phyloP scores from a whole-genome alignment of 345 rosid genomes.

The Citrus sp. region DNA sequence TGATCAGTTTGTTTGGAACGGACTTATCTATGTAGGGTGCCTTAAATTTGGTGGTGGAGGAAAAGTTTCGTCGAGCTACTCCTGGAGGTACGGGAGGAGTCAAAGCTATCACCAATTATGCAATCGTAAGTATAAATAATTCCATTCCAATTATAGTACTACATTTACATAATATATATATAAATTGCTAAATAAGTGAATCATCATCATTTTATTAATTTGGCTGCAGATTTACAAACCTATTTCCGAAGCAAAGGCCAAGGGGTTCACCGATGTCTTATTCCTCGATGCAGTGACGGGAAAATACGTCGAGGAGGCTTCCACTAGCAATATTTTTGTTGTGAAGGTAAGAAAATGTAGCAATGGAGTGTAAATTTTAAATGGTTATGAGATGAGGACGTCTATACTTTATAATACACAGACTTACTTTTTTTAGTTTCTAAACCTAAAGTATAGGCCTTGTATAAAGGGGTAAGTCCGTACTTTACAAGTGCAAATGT shows the following conservation, averaged over 20 bases:
- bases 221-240: constrained; percentile 40
- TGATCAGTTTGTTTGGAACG: background rate
- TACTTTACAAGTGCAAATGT: too few species aligned
- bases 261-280: constrained; percentile 61
- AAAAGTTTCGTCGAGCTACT: constrained; percentile 41
- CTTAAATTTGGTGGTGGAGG: constrained; percentile 48
- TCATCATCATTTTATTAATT: too few species aligned
- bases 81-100: constrained; percentile 66
- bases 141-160: background rate
- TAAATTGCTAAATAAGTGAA: background rate
- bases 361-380: background rate
- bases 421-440: too few species aligned
- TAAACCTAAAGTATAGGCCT: too few species aligned
- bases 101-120: constrained; percentile 58
- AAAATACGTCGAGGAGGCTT: constrained; percentile 57
- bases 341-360: constrained; percentile 40
- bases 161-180: background rate
- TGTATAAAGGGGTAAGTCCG: too few species aligned
- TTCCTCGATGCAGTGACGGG: constrained; percentile 57
- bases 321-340: constrained; percentile 56
- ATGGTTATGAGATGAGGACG: too few species aligned
- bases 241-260: constrained; percentile 47
- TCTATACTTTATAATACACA: too few species aligned
- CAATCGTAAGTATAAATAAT: constrained; percentile 40
- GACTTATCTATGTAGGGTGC: constrained; percentile 15